Percentiles rank a stretch among this genome's conserved stretches.
phyloP scores from a whole-genome alignment of 139 green algal species.

The Medakamo hakoo region DNA sequence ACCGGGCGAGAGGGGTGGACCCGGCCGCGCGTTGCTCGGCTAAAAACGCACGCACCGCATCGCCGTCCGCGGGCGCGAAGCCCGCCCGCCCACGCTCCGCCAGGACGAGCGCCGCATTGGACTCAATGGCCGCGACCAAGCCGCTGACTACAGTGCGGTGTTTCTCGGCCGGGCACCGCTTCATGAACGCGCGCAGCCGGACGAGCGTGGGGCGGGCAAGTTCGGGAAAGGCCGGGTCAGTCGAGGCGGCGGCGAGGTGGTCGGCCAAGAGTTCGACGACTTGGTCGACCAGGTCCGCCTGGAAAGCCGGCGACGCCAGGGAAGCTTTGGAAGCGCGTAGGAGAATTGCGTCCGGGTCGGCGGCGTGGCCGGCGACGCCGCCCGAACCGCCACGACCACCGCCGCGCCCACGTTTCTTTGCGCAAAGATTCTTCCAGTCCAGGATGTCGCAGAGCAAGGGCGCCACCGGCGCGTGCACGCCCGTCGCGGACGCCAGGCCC shows the following conservation, averaged over 20 bases:
- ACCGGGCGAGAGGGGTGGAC: neutral
- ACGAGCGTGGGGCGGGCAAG: constrained; percentile 47
- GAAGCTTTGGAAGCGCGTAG: constrained; percentile 35
- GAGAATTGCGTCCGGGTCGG: constrained; percentile 4
- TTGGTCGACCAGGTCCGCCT: constrained; percentile 65
- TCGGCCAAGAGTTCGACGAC: constrained; percentile 62
- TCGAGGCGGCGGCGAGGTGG: constrained; percentile 63
- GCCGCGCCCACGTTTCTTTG: constrained; percentile 22
- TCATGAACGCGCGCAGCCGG: constrained; percentile 61
- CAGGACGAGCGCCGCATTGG: neutral
- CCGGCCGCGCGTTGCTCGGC: too few relatives aligned
- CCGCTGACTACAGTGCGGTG: constrained; percentile 29
- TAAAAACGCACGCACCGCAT: neutral
- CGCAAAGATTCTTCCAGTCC: constrained; percentile 47
- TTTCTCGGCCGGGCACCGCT: constrained; percentile 51
- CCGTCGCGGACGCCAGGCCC: constrained; percentile 32
- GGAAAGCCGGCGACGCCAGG: constrained; percentile 34
- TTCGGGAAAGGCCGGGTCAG: constrained; percentile 74
- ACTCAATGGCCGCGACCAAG: neutral
- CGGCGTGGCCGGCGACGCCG: constrained; percentile 26
- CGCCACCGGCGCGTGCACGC: constrained; percentile 57
- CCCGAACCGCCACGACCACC: constrained; percentile 2
- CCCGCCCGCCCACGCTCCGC: too few relatives aligned
- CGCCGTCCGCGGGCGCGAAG: neutral
- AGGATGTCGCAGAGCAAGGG: constrained; percentile 75